These are phyloP conservation scores for Aegilops longissima DNA, from an alignment of 176 grass and related monocot species.

Conservation along the genomic window DNA sequence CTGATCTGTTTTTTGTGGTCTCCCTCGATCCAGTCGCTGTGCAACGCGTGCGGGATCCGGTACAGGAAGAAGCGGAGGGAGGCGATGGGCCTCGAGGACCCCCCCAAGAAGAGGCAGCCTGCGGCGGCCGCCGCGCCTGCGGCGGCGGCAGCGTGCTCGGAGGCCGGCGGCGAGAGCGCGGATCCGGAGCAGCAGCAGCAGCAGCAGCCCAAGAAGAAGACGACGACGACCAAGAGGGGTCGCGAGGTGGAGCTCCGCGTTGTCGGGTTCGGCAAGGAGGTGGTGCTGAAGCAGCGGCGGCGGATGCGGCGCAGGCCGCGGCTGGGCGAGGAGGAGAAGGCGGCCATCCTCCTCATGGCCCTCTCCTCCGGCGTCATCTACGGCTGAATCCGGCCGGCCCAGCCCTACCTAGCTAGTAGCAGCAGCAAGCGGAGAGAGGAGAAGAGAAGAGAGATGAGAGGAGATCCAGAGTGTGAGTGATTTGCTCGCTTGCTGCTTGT, in stretches of 20 bases:
- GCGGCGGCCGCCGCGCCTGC: not conserved
- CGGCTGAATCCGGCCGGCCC: conserved; percentile 31
- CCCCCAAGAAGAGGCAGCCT: conserved; percentile 54
- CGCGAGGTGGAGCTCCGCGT: conserved; percentile 39
- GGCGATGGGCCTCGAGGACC: conserved; percentile 42
- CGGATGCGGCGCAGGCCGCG: conserved; percentile 58
- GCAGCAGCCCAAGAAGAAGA: conserved; percentile 40
- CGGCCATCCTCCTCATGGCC: conserved; percentile 89
- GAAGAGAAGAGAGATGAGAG: not conserved
- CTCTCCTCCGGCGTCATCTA: conserved; percentile 84
- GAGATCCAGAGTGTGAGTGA: conserved; percentile 17
- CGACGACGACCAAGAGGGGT: conserved; percentile 11
- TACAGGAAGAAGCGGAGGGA: conserved; percentile 87
- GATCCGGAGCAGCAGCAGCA: not conserved
- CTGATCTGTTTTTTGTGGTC: not conserved
- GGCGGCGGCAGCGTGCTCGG: conserved; percentile 23
- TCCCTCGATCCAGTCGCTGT: conserved; percentile 59
- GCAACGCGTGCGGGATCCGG: conserved; percentile 98
- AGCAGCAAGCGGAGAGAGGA: not conserved
- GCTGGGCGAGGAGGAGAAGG: conserved; percentile 69
- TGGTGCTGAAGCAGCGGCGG: conserved; percentile 67
- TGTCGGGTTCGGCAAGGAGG: conserved; percentile 57
- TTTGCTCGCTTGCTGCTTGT: conserved; percentile 1
- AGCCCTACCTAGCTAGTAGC: not conserved
- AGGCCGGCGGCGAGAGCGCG: conserved; percentile 33